phyloP scores from a whole-genome alignment of 345 rosid species.

The Acer yangbiense region DNA sequence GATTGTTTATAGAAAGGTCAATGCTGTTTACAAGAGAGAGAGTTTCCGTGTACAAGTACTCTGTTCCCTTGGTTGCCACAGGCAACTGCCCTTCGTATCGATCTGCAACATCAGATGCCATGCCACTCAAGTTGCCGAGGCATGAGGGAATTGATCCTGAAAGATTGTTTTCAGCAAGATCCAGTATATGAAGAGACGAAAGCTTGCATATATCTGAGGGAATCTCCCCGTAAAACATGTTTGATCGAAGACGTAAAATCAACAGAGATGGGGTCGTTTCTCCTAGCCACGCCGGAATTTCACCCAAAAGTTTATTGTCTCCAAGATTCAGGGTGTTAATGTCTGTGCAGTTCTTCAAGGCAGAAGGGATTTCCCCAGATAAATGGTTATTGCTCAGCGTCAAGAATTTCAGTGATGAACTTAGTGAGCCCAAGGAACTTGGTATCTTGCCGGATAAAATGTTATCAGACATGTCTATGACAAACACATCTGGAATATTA shows the following conservation, averaged over 20 bases:
- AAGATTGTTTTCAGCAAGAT: slow-evolving; percentile 10
- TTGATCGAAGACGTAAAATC: slow-evolving; percentile 13
- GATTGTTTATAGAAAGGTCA: slow-evolving; percentile 18
- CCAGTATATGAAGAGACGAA: slow-evolving; percentile 18
- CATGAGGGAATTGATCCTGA: slow-evolving; percentile 18
- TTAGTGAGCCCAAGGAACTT: neutral
- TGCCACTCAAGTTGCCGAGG: neutral
- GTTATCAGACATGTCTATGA: slow-evolving; percentile 1
- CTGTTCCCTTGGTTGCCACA: slow-evolving; percentile 8
- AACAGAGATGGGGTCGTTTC: neutral
- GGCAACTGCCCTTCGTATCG: slow-evolving; percentile 12
- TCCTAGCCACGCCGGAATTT: slow-evolving; percentile 21
- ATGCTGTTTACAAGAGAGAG: slow-evolving; percentile 18
- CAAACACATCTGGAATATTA: neutral
- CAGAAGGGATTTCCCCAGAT: neutral
- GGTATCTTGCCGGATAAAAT: neutral
- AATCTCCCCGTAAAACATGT: slow-evolving; percentile 4
- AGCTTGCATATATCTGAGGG: slow-evolving; percentile 5
- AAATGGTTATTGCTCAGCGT: slow-evolving; percentile 1
- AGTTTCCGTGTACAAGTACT: neutral
- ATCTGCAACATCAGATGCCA: neutral
- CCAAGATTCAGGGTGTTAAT: slow-evolving; percentile 11
- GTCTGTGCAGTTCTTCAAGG: slow-evolving; percentile 15
- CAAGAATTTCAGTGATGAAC: neutral
- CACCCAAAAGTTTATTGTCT: slow-evolving; percentile 14